Evolutionary conservation across 1,139 yeast genomes (phyloP).

Genomic region (Taiozyma onychis): DNA sequence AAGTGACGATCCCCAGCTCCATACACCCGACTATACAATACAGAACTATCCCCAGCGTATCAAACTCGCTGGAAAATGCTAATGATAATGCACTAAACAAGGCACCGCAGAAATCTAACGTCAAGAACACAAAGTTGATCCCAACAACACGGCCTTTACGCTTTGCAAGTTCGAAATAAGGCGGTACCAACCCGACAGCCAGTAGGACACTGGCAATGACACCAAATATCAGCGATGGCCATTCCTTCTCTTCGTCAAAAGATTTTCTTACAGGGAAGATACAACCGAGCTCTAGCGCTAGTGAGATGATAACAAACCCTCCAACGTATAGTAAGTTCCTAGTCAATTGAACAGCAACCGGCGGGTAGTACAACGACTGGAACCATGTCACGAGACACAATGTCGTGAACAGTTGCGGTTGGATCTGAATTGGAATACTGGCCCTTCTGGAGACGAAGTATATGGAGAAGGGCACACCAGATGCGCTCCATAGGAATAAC

Average conservation of each 20-base stretch:
- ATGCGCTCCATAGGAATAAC: conserved; percentile 72
- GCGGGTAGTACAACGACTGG: conserved; percentile 73
- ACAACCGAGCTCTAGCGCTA: conserved; percentile 58
- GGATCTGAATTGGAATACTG: conserved; percentile 65
- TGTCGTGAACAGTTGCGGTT: conserved; percentile 70
- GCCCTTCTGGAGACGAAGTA: conserved; percentile 64
- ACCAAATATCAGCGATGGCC: conserved; percentile 73
- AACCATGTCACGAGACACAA: conserved; percentile 59
- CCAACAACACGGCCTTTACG: conserved; percentile 78
- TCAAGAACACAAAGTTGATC: conserved; percentile 64
- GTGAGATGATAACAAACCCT: conserved; percentile 36
- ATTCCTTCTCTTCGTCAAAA: conserved; percentile 41
- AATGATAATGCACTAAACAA: conserved; percentile 59
- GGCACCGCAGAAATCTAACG: conserved; percentile 70
- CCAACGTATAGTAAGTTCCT: conserved; percentile 32
- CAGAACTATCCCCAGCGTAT: conserved; percentile 45
- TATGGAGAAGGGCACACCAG: conserved; percentile 73
- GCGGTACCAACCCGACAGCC: conserved; percentile 72
- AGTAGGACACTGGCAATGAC: conserved; percentile 63
- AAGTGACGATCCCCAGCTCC: conserved; percentile 61
- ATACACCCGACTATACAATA: conserved; percentile 60
- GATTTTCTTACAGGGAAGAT: conserved; percentile 58
- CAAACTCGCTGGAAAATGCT: conserved; percentile 43
- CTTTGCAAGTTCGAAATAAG: conserved; percentile 73
- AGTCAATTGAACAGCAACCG: conserved; percentile 33